A percentile compares a stretch with the other conserved stretches of the same genome.
Evolutionary conservation across 352 stramenopile genomes (phyloP).

Genomic region (Globisporangium cystogenes): DNA sequence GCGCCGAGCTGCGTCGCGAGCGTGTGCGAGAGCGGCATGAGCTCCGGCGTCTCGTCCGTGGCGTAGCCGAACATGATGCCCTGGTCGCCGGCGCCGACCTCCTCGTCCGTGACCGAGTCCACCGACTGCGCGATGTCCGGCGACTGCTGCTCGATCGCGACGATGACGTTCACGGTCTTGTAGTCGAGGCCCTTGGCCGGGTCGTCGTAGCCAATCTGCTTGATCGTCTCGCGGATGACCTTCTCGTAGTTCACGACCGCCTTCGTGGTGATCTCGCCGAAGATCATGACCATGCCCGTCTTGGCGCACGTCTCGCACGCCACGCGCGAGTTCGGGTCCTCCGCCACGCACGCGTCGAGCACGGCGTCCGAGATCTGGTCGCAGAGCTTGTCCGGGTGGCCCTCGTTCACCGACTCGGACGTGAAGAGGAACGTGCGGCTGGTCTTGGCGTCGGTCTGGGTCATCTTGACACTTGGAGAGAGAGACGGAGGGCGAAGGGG

Average conservation of each 20-base stretch:
- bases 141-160: conserved; percentile 99
- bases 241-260: conserved; percentile 99
- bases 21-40: conserved; percentile 98
- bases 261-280: conserved; percentile 99
- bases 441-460: conserved; percentile 38
- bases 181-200: conserved; percentile 99
- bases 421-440: conserved; percentile 94
- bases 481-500: not conserved
- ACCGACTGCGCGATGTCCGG: conserved; percentile 99
- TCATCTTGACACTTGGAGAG: conserved; percentile 31
- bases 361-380: conserved; percentile 99
- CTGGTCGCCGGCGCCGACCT: conserved; percentile 98
- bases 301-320: conserved; percentile 99
- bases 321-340: conserved; percentile 97
- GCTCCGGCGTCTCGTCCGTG: conserved; percentile 95
- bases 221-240: conserved; percentile 98
- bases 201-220: conserved; percentile 99
- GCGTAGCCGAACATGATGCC: conserved; percentile 94
- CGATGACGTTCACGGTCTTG: conserved; percentile 99
- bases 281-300: conserved; percentile 99
- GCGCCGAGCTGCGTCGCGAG: conserved; percentile 96
- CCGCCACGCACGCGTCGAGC: conserved; percentile 96
- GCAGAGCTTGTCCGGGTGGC: conserved; percentile 98
- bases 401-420: conserved; percentile 99
- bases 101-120: conserved; percentile 94